These are phyloP conservation scores for Antrodiella citrinella DNA, from an alignment of 768 basidiomycete genomes.

Conservation along the genomic window DNA sequence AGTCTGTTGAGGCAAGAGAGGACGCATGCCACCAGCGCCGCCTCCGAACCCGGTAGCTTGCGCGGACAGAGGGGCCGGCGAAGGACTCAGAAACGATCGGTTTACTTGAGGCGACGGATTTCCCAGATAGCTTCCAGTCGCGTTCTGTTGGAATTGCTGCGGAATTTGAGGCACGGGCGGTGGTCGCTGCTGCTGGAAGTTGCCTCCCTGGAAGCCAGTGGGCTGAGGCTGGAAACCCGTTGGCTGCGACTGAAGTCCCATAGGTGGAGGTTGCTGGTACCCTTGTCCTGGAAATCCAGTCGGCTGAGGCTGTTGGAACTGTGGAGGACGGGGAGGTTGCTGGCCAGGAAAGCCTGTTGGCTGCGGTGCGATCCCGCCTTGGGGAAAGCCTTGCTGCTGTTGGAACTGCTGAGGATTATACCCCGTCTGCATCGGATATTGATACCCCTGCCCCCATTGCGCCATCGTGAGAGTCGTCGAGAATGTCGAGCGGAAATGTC, in stretches of 20 bases:
- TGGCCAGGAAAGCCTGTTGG: constrained; percentile 41
- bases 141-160: constrained; percentile 42
- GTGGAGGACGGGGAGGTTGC: constrained; percentile 19
- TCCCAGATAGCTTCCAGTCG: constrained; percentile 29
- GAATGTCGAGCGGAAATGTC: constrained; percentile 13
- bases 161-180: constrained; percentile 61
- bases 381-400: constrained; percentile 26
- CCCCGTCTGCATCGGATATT: constrained; percentile 71
- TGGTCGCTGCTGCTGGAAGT: constrained; percentile 28
- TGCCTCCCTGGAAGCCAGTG: constrained; percentile 24
- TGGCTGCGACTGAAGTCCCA: constrained; percentile 42
- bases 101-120: constrained; percentile 31
- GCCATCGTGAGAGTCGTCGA: constrained; percentile 42
- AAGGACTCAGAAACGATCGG: constrained; percentile 42
- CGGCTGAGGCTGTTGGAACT: constrained; percentile 40
- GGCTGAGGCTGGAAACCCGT: constrained; percentile 38
- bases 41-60: constrained; percentile 57
- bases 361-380: constrained; percentile 47
- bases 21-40: constrained; percentile 24
- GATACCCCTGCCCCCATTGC: constrained; percentile 68
- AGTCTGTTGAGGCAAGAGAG: constrained; percentile 66
- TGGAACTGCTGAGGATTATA: constrained; percentile 43
- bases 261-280: constrained; percentile 38
- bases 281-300: constrained; percentile 42
- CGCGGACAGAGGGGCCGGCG: constrained; percentile 42